A percentile compares a stretch with the other conserved stretches of the same genome.
These are phyloP conservation scores for Arabidopsis suecica DNA, from an alignment of 345 rosid species.

Conservation along the genomic window DNA sequence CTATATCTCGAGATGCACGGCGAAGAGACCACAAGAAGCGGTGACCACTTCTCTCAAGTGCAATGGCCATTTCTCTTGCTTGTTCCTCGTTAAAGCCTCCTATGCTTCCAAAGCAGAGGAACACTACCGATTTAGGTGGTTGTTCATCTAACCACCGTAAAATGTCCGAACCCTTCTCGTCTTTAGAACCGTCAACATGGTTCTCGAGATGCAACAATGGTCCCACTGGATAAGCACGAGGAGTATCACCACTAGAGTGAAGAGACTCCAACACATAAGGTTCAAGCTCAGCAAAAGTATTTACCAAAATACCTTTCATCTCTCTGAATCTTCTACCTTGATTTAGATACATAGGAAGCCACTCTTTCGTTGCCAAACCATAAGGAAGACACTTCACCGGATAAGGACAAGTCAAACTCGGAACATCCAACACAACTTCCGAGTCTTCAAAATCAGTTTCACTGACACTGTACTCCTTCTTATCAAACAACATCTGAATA, in stretches of 20 bases:
- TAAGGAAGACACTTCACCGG: constrained; percentile 48
- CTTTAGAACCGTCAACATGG: neutral
- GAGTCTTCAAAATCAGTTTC: constrained; percentile 46
- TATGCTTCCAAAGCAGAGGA: constrained; percentile 65
- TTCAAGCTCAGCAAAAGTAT: constrained; percentile 54
- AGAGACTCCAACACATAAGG: constrained; percentile 41
- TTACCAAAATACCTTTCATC: constrained; percentile 55
- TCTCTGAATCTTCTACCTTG: constrained; percentile 33
- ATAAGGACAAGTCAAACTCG: constrained; percentile 43
- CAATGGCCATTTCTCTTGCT: constrained; percentile 49
- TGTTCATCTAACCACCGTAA: constrained; percentile 56
- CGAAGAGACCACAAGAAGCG: constrained; percentile 62
- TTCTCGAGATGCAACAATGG: constrained; percentile 50
- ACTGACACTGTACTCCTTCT: neutral
- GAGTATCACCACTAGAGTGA: constrained; percentile 21
- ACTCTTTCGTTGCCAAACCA: neutral
- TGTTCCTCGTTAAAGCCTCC: constrained; percentile 60
- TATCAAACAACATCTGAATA: constrained; percentile 30
- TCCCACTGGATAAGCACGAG: constrained; percentile 52
- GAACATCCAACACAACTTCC: constrained; percentile 40
- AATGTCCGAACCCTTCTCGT: constrained; percentile 25
- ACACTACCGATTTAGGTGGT: constrained; percentile 56
- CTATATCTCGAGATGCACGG: neutral
- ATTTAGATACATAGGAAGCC: neutral
- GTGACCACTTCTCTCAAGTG: constrained; percentile 49